Conservation (phyloP, 257 asterid genomes). For the Plantago major region DNA sequence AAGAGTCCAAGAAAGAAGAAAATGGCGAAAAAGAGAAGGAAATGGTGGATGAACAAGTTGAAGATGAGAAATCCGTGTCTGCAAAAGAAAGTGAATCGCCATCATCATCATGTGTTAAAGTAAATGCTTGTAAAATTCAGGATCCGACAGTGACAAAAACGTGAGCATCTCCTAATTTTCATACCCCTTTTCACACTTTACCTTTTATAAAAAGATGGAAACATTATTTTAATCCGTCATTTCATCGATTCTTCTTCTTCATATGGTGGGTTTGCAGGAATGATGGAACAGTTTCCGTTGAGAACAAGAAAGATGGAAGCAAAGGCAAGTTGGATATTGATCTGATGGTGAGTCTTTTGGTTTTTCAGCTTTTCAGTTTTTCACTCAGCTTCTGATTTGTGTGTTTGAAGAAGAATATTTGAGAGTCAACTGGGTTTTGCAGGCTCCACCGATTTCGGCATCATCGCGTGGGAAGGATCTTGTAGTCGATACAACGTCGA, state of each 20-base stretch:
- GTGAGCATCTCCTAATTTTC: constrained; percentile 45
- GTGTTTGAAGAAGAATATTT: constrained; percentile 10
- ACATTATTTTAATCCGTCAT: constrained; percentile 2
- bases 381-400: constrained; percentile 8
- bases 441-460: constrained; percentile 40
- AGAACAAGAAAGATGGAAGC: constrained; percentile 25
- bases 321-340: constrained; percentile 33
- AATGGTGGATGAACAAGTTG: constrained; percentile 28
- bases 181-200: constrained; percentile 16
- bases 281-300: constrained; percentile 28
- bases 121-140: constrained; percentile 43
- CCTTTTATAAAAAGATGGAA: neutral
- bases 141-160: constrained; percentile 46
- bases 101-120: constrained; percentile 47
- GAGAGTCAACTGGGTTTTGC: constrained; percentile 17
- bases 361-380: too few relatives aligned
- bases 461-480: constrained; percentile 33
- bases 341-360: constrained; percentile 46
- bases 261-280: constrained; percentile 37
- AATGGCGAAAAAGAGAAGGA: constrained; percentile 35
- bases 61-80: constrained; percentile 34
- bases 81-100: constrained; percentile 39
- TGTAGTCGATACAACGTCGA: constrained; percentile 11
- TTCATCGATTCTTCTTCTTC: constrained; percentile 17
- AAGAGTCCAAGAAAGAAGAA: constrained; percentile 23